Base-by-base conservation (phyloP, 805 yeast species). In the Pichia eremophila region DNA sequence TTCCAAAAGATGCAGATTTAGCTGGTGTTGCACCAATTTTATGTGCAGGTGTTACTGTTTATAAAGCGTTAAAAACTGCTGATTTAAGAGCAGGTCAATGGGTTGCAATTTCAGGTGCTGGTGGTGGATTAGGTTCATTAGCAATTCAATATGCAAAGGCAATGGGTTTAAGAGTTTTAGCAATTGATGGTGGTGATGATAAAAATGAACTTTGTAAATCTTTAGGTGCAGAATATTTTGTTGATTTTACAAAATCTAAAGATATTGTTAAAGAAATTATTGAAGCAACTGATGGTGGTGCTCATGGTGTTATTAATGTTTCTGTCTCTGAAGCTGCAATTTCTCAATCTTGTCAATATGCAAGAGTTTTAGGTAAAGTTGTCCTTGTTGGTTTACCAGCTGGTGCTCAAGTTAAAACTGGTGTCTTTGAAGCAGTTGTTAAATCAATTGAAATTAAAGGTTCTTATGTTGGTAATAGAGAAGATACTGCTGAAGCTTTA, bases 11-110 rank as follows among this genome's bases (percentile, higher is more conserved):
- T 50, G 70, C 84, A 41, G 88, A 86, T 62, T 75, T 85, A 59
- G 88, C 90, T 51, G 76, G 74, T 57, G 75, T 81, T 52, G 81
- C 95, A 17, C 95, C 95, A 57, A 79, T 86, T 61, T 75, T 86
- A 63, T 86, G 95, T 72, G 95, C 95, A 41, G 95, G 95, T 68
- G 80, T 86, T 66, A 86, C 95, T 42, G 93, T 85, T 47, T 86
- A 86, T 81, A 85, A 85, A 75, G 95, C 93, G 44, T 73, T 86
- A 65, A 85, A 85, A 76, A 83, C 85, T 40, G 85, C 93, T 51
- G 76, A 75, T 53, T 70, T 81, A 60, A 64, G 88, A 46, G 60
- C 89, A 22, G 89, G 91, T 61, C 79, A 83, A 65, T 83, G 83
- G 82, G 84, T 81, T 55, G 78, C 79, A 51, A 71, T 83, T 51